Conservation (phyloP, 2,329 filamentous ascomycete species). For the Xylariales sp. region DNA sequence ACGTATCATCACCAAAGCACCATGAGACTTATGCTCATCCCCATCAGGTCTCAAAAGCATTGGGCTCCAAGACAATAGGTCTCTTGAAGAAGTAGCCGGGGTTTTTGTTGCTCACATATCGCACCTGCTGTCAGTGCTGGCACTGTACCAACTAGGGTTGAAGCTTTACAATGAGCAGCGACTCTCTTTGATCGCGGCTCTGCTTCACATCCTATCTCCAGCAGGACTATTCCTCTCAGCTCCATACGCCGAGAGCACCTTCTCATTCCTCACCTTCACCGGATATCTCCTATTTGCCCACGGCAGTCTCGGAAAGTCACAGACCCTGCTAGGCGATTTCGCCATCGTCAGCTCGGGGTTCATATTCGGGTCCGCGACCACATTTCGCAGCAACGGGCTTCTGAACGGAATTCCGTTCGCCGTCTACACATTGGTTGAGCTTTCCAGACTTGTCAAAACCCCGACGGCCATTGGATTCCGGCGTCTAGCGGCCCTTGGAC, state of each 20-base stretch:
- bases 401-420: conserved; percentile 75
- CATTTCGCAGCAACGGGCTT: conserved; percentile 80
- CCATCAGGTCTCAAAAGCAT: conserved; percentile 19
- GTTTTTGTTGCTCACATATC: conserved; percentile 65
- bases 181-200: conserved; percentile 64
- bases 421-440: conserved; percentile 47
- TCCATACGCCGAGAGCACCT: conserved; percentile 77
- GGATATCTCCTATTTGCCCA: conserved; percentile 67
- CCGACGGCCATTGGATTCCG: conserved; percentile 37
- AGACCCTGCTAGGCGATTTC: conserved; percentile 33
- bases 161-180: conserved; percentile 46
- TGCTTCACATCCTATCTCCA: conserved; percentile 78
- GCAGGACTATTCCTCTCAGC: conserved; percentile 86
- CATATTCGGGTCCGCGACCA: conserved; percentile 66
- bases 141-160: conserved; percentile 63
- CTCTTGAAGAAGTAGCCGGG: conserved; percentile 47
- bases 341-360: conserved; percentile 59
- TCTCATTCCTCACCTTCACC: conserved; percentile 69
- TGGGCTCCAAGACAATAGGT: conserved; percentile 18
- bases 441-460: conserved; percentile 32
- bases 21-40: neutral
- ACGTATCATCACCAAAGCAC: conserved; percentile 10
- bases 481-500: conserved; percentile 52
- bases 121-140: conserved; percentile 71
- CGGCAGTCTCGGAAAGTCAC: conserved; percentile 31